phyloP scores from a whole-genome alignment of 2,329 filamentous ascomycete species.

The Aureobasidium musti region DNA sequence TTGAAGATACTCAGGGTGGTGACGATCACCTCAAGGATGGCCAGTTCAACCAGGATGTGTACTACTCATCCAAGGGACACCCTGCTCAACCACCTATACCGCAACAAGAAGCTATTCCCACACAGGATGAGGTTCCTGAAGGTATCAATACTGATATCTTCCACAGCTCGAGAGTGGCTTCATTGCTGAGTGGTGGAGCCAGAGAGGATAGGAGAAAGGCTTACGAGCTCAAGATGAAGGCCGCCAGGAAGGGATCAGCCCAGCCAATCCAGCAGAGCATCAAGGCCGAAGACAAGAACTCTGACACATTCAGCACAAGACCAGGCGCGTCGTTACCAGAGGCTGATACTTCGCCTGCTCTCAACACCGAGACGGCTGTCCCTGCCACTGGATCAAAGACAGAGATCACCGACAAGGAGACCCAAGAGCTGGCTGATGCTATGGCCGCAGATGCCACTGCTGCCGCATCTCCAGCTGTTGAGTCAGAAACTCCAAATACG shows the following conservation, averaged over 20 bases:
- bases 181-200: conserved; percentile 27
- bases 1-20: conserved; percentile 50
- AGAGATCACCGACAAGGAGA: conserved; percentile 30
- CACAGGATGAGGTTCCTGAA: conserved; percentile 53
- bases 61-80: conserved; percentile 42
- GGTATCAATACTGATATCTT: conserved; percentile 64
- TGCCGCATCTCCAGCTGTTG: conserved; percentile 34
- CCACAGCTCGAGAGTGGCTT: conserved; percentile 52
- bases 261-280: conserved; percentile 39
- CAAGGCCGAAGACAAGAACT: conserved; percentile 38
- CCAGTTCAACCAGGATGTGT: conserved; percentile 59
- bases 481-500: conserved; percentile 7
- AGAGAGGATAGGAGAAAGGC: conserved; percentile 31
- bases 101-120: conserved; percentile 38
- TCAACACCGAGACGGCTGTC: conserved; percentile 11
- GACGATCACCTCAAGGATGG: conserved; percentile 47
- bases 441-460: conserved; percentile 41
- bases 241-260: conserved; percentile 39
- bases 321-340: background rate
- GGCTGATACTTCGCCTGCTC: background rate
- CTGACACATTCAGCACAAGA: conserved; percentile 43
- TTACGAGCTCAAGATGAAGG: conserved; percentile 37
- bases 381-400: conserved; percentile 28
- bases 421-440: conserved; percentile 30
- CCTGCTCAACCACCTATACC: conserved; percentile 33